Evolutionary conservation across 2,329 filamentous ascomycete species (phyloP).

Genomic region (Pestalotiopsis sp.): DNA sequence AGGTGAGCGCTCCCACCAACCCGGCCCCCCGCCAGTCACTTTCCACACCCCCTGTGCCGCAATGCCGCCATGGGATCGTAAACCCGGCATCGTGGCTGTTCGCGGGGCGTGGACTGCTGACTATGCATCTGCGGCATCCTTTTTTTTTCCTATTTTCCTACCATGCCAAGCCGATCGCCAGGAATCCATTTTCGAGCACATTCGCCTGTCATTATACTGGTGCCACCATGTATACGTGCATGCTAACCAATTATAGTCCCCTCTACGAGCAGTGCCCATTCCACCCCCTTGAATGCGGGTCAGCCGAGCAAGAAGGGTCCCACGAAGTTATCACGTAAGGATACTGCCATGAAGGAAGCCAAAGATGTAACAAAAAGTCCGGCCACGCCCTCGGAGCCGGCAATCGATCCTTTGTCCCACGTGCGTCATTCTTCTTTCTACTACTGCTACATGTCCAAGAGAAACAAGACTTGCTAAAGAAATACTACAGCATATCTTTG

Average conservation of each 20-base stretch:
- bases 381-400: conserved; percentile 31
- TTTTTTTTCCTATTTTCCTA: background rate
- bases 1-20: background rate
- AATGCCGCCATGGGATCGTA: background rate
- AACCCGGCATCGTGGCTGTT: background rate
- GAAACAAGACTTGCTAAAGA: background rate
- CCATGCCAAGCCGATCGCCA: background rate
- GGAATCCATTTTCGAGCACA: background rate
- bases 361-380: conserved; percentile 3
- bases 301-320: conserved; percentile 23
- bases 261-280: conserved; percentile 25
- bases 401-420: conserved; percentile 70
- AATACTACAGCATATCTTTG: conserved; percentile 47
- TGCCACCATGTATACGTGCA: background rate
- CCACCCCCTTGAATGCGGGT: conserved; percentile 14
- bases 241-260: background rate
- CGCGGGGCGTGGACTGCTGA: background rate
- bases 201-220: background rate
- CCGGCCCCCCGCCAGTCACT: background rate
- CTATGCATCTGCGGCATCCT: background rate
- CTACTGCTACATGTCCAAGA: background rate
- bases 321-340: conserved; percentile 22
- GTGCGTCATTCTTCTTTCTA: conserved; percentile 43
- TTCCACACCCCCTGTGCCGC: background rate
- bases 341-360: background rate